These are phyloP conservation scores for Nemania sp. DNA, from an alignment of 2,329 filamentous ascomycete species.

Conservation along the genomic window DNA sequence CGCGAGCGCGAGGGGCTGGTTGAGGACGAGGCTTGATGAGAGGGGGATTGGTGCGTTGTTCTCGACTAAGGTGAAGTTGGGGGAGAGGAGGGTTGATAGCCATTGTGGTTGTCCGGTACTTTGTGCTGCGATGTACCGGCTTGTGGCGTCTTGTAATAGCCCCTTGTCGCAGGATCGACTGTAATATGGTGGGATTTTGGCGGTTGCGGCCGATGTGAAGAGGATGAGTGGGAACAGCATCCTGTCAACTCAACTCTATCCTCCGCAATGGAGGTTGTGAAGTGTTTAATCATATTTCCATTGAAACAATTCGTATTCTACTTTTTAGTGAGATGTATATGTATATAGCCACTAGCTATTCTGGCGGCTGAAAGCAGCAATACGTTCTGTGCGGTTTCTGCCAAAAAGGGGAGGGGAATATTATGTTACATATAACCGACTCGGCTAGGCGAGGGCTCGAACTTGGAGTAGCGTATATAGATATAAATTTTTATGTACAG, in stretches of 20 bases:
- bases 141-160: conserved; percentile 43
- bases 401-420: conserved; percentile 19
- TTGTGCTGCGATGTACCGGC: conserved; percentile 45
- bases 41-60: conserved; percentile 34
- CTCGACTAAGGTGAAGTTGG: conserved; percentile 38
- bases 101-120: conserved; percentile 41
- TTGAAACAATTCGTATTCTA: background rate
- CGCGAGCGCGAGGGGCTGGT: conserved; percentile 29
- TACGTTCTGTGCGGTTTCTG: background rate
- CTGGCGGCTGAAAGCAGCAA: conserved; percentile 22
- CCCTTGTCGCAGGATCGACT: conserved; percentile 41
- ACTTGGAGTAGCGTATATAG: background rate
- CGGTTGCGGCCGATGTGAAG: conserved; percentile 7
- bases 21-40: conserved; percentile 27
- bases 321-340: background rate
- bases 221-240: conserved; percentile 18
- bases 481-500: too few relatives aligned
- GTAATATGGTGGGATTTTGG: background rate
- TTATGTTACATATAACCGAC: conserved; percentile 26
- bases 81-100: conserved; percentile 34
- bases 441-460: conserved; percentile 11
- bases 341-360: background rate
- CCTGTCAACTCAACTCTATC: background rate
- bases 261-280: background rate
- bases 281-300: background rate